These are phyloP conservation scores for Trametes hirsuta DNA, from an alignment of 1,284 basidiomycete genomes.

Conservation along the genomic window DNA sequence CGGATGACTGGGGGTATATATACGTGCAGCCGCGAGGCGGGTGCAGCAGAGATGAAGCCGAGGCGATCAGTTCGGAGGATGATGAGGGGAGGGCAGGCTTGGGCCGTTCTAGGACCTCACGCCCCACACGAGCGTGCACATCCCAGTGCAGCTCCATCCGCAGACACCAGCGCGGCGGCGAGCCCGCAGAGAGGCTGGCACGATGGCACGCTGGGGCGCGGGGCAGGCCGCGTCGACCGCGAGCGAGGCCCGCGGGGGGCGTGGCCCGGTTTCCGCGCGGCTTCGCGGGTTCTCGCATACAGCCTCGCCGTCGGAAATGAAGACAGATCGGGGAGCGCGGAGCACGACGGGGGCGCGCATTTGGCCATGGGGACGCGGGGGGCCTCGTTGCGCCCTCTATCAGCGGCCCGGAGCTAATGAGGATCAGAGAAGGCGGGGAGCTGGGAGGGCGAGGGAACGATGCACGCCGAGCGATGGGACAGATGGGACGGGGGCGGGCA, in stretches of 20 bases:
- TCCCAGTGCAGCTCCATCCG: neutral
- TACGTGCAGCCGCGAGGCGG: neutral
- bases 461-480: neutral
- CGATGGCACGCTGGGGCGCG: neutral
- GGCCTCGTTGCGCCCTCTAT: constrained; percentile 10
- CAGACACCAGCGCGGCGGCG: neutral
- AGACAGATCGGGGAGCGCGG: neutral
- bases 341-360: neutral
- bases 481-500: neutral
- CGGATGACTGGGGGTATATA: neutral
- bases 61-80: constrained; percentile 1
- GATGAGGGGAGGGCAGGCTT: neutral
- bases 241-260: neutral
- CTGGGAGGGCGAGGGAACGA: neutral
- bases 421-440: constrained; percentile 7
- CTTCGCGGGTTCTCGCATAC: constrained; percentile 14
- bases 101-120: constrained; percentile 4
- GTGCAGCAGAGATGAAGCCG: neutral
- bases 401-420: constrained; percentile 9
- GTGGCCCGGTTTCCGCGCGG: neutral
- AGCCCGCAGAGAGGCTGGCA: neutral
- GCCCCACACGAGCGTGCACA: neutral
- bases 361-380: constrained; percentile 4
- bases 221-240: neutral
- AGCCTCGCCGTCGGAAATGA: constrained; percentile 10